Evolutionary conservation across 805 yeast genomes (phyloP).

Genomic region (Candida nemodendra): DNA sequence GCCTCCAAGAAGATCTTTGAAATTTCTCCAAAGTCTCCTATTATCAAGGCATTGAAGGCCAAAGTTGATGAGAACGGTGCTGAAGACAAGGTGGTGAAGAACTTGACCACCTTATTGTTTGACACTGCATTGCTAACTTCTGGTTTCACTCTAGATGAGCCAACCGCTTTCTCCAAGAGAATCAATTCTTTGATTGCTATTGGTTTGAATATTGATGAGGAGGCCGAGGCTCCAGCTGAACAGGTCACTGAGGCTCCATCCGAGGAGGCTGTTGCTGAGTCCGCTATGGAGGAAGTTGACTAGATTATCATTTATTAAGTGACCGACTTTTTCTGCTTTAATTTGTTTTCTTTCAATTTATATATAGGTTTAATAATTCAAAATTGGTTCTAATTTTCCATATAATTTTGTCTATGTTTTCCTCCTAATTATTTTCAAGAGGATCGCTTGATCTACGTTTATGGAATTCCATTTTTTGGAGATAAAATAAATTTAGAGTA

Average conservation of each 20-base stretch:
- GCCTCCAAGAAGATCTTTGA: conserved; percentile 99
- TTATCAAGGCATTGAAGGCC: conserved; percentile 91
- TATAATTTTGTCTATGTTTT: no score
- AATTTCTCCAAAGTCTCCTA: conserved; percentile 94
- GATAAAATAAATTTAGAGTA: no score
- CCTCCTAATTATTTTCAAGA: no score
- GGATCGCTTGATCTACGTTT: no score
- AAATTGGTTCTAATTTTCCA: no score
- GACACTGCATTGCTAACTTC: conserved; percentile 98
- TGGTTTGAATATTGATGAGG: conserved; percentile 97
- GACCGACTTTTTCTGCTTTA: not conserved
- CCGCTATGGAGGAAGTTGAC: conserved; percentile 99
- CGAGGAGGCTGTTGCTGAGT: conserved; percentile 76
- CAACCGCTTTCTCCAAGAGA: conserved; percentile 95
- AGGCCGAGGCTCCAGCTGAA: conserved; percentile 41
- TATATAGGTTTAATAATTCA: conserved; percentile 7
- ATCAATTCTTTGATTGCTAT: conserved; percentile 97
- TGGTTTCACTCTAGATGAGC: conserved; percentile 98
- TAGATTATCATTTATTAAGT: conserved; percentile 35
- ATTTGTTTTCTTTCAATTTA: conserved; percentile 1
- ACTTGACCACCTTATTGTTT: conserved; percentile 90
- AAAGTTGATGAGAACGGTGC: conserved; percentile 98
- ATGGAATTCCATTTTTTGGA: no score
- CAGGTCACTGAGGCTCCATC: conserved; percentile 50
- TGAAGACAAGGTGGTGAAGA: conserved; percentile 97